phyloP scores from a whole-genome alignment of 371 early-diverging fungal species.

The Massospora cicadina region DNA sequence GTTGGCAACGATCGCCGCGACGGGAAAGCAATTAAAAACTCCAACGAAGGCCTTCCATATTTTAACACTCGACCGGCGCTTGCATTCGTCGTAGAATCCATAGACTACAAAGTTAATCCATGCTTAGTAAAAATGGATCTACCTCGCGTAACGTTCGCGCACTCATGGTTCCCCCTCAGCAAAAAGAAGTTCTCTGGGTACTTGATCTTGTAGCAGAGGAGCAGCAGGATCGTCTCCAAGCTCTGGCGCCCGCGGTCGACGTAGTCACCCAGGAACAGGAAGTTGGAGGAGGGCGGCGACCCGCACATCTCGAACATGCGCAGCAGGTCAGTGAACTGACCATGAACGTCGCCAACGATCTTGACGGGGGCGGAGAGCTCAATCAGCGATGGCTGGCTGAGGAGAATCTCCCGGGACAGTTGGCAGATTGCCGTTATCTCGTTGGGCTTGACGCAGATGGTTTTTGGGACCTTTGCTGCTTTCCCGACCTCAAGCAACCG shows the following conservation, averaged over 20 bases:
- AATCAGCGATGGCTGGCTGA: slow-evolving; percentile 83
- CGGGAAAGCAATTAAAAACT: slow-evolving; percentile 83
- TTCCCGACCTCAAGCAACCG: slow-evolving; percentile 66
- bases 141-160: slow-evolving; percentile 71
- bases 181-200: slow-evolving; percentile 88
- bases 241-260: slow-evolving; percentile 94
- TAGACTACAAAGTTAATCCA: slow-evolving; percentile 36
- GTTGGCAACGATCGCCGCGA: slow-evolving; percentile 83
- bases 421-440: slow-evolving; percentile 83
- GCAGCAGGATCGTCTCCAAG: slow-evolving; percentile 83
- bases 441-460: slow-evolving; percentile 43
- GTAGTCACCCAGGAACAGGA: slow-evolving; percentile 91
- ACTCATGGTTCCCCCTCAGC: slow-evolving; percentile 94
- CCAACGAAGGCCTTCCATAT: slow-evolving; percentile 87
- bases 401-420: slow-evolving; percentile 72
- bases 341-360: slow-evolving; percentile 89
- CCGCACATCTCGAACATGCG: slow-evolving; percentile 68
- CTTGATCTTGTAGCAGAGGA: slow-evolving; percentile 91
- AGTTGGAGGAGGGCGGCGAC: slow-evolving; percentile 76
- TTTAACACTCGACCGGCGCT: slow-evolving; percentile 74
- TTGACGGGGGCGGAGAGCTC: slow-evolving; percentile 93
- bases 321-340: slow-evolving; percentile 80
- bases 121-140: background rate
- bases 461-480: slow-evolving; percentile 34
- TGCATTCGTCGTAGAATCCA: slow-evolving; percentile 98